A percentile compares a stretch with the other conserved stretches of the same genome.
phyloP scores from a whole-genome alignment of 139 green algal genomes.

The Chlamydomonas applanata region DNA sequence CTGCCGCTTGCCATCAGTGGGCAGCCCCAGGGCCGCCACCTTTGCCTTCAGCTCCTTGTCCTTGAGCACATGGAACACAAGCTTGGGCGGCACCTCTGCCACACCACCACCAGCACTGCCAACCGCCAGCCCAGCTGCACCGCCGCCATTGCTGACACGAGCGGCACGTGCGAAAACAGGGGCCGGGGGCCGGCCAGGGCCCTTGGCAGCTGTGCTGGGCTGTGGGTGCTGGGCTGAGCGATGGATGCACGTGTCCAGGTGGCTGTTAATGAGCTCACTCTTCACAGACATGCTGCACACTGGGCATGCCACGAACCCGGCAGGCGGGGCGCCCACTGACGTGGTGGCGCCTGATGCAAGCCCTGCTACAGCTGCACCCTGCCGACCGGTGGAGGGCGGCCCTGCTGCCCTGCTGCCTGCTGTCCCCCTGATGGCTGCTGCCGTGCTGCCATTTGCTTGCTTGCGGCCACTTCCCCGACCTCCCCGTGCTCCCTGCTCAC shows the following conservation, averaged over 20 bases:
- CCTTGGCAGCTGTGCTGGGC: not conserved
- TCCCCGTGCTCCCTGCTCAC: not conserved
- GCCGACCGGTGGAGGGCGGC: not conserved
- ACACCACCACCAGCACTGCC: too few relatives aligned
- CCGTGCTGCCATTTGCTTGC: not conserved
- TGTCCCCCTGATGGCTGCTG: too few relatives aligned
- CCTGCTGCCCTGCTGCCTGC: not conserved
- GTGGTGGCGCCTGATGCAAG: not conserved
- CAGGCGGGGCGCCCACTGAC: not conserved
- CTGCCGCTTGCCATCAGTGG: conserved; percentile 17
- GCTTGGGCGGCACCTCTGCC: conserved; percentile 29
- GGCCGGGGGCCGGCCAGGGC: not conserved
- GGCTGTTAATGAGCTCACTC: not conserved
- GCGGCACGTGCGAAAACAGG: too few relatives aligned
- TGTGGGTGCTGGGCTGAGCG: not conserved
- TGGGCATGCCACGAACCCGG: not conserved
- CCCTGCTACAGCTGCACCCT: not conserved
- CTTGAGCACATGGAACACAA: conserved; percentile 30
- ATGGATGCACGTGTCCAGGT: not conserved
- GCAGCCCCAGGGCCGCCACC: conserved; percentile 18
- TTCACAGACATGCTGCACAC: not conserved
- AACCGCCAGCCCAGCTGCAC: not conserved
- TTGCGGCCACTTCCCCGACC: not conserved
- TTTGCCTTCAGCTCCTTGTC: conserved; percentile 32
- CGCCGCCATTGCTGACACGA: not conserved